Base-by-base conservation (phyloP, 768 basidiomycete genomes). In the Suillus cothurnatus region DNA sequence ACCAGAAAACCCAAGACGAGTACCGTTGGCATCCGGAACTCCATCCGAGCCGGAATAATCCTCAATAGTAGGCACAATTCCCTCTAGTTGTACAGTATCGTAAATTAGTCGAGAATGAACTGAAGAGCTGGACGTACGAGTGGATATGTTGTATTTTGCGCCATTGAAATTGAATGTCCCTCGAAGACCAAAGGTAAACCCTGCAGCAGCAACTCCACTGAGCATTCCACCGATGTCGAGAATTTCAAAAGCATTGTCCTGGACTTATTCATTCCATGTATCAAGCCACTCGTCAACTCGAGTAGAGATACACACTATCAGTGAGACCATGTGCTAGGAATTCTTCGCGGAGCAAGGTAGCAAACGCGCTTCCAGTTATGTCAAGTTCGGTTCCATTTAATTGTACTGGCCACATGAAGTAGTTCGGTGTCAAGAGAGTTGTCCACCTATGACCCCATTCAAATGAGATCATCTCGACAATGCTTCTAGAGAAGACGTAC, bases 151-250 rank as follows among this genome's bases (percentile, higher is more conserved):
- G 34, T 71, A 71, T 23, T 63, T 43, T 47, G n/a, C 70, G 17
- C 66, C 66, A 23, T 71, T 71, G 34, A 71, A 71, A 15, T 62
- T 45, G 12, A 65, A 50, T 26, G 67, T 60, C 6, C 70, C 71
- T 0, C 61, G 32, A 5, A 59, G 17, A n/a, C 66, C 66, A 15
- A 62, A 58, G 34, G 28, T 31, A 38, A 21, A 45, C 15, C 59
- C 63, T 14, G 68, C 66, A 4, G 66, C 39, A 39, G 43, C 11
- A 36, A 69, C 56, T 11, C 68, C 62, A 49, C 67, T 68, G n/a
- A 64, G 26, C 23, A 64, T 32, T 23, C 52, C 57, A 19, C 55
- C 63, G 6, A 59, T 47, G 26, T 63, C 66, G 12, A 64, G 62
- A 15, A 67, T 41, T 28, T 67, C 45, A 21, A 64, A 36, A 7